Conservation (phyloP, 2,329 filamentous ascomycete species). For the Hirsutella rhossiliensis region DNA sequence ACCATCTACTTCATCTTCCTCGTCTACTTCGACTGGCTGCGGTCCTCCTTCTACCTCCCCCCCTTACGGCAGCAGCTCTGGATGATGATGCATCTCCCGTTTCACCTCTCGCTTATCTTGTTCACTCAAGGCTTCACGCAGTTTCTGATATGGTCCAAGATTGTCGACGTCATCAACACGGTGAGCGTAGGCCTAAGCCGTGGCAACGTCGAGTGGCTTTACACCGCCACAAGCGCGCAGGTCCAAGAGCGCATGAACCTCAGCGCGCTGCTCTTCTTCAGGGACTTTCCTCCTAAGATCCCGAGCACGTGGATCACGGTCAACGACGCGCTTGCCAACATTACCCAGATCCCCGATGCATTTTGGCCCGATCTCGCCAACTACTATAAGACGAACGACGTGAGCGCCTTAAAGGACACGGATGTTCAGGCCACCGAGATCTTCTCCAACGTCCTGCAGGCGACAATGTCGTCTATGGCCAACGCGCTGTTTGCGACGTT, state of each 20-base stretch:
- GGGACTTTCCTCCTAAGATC: conserved; percentile 16
- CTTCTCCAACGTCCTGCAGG: conserved; percentile 4
- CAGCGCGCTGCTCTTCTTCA: conserved; percentile 10
- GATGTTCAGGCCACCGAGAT: not conserved
- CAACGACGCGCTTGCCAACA: conserved; percentile 13
- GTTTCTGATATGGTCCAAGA: conserved; percentile 34
- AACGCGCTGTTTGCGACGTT: conserved; percentile 18
- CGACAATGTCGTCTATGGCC: conserved; percentile 11
- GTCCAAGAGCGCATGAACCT: conserved; percentile 9
- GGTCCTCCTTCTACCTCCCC: conserved; percentile 43
- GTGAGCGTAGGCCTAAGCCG: conserved; percentile 8
- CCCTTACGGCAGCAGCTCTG: conserved; percentile 46
- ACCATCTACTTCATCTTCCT: conserved; percentile 35
- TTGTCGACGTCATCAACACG: conserved; percentile 17
- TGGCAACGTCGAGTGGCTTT: conserved; percentile 4
- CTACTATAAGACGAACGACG: conserved; percentile 3
- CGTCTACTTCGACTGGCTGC: conserved; percentile 49
- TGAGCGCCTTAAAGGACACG: not conserved
- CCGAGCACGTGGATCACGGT: conserved; percentile 9
- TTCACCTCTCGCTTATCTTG: conserved; percentile 50
- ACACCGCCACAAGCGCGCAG: conserved; percentile 9
- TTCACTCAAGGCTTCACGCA: conserved; percentile 51
- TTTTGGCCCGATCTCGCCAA: conserved; percentile 13
- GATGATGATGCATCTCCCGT: conserved; percentile 47
- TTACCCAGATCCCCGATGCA: conserved; percentile 14